These are phyloP conservation scores for Aspergillus bertholletiae DNA, from an alignment of 495 filamentous ascomycete genomes.

Conservation along the genomic window DNA sequence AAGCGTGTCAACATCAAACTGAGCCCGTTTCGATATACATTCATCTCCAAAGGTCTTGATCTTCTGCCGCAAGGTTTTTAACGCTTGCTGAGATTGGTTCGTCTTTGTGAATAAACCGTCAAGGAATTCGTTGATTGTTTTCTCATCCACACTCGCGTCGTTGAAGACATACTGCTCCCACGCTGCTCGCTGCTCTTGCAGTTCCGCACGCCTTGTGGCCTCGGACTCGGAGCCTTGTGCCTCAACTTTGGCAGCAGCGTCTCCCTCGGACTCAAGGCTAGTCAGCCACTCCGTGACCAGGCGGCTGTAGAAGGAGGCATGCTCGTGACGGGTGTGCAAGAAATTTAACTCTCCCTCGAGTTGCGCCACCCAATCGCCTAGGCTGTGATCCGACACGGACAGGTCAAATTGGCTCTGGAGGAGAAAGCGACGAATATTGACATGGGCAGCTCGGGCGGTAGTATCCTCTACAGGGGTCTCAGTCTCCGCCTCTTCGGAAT, in stretches of 20 bases:
- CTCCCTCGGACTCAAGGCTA: slow-evolving; percentile 20
- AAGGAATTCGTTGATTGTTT: slow-evolving; percentile 48
- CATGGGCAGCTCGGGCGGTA: slow-evolving; percentile 22
- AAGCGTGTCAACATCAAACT: slow-evolving; percentile 36
- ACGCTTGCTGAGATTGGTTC: slow-evolving; percentile 36
- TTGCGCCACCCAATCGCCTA: slow-evolving; percentile 44
- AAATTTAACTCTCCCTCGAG: slow-evolving; percentile 47
- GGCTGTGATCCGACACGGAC: slow-evolving; percentile 44
- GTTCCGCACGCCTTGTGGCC: slow-evolving; percentile 40
- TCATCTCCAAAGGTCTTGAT: slow-evolving; percentile 43
- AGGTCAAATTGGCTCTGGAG: slow-evolving; percentile 55
- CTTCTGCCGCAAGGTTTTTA: slow-evolving; percentile 39
- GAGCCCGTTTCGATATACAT: slow-evolving; percentile 28
- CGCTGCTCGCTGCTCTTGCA: slow-evolving; percentile 45
- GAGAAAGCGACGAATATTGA: slow-evolving; percentile 49
- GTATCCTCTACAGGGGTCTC: slow-evolving; percentile 11
- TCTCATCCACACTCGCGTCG: slow-evolving; percentile 37
- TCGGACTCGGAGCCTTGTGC: slow-evolving; percentile 24
- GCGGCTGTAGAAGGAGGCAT: slow-evolving; percentile 58
- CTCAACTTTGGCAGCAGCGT: slow-evolving; percentile 3
- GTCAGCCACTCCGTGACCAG: slow-evolving; percentile 63
- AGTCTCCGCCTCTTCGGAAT: slow-evolving; percentile 9
- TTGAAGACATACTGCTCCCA: slow-evolving; percentile 62
- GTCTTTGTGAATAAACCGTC: slow-evolving; percentile 45
- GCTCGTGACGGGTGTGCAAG: slow-evolving; percentile 55